phyloP scores from a whole-genome alignment of 768 basidiomycete genomes.

The Mrakia gelida region DNA sequence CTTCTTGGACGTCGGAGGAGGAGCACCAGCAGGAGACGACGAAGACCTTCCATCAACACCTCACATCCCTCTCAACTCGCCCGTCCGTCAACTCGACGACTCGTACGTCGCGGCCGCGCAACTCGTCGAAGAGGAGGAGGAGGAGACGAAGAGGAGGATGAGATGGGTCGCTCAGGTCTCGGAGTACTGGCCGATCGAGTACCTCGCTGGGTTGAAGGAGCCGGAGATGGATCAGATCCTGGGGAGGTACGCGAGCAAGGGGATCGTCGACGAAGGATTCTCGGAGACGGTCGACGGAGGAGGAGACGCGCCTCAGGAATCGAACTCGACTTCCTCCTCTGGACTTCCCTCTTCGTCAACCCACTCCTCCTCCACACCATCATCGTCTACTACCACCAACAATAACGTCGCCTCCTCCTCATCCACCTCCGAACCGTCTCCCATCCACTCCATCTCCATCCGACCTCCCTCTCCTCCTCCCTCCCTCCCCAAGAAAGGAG shows the following conservation, averaged over 20 bases:
- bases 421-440: slow-evolving; percentile 1
- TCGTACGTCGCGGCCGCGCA: neutral
- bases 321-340: neutral
- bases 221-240: slow-evolving; percentile 65
- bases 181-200: slow-evolving; percentile 88
- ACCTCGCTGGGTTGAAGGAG: slow-evolving; percentile 64
- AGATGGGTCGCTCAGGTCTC: slow-evolving; percentile 93
- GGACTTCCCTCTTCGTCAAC: neutral
- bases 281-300: slow-evolving; percentile 10
- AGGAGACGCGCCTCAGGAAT: neutral
- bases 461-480: slow-evolving; percentile 32
- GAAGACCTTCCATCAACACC: slow-evolving; percentile 26
- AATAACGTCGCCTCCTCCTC: neutral
- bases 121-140: slow-evolving; percentile 34
- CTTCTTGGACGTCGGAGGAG: neutral
- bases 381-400: neutral
- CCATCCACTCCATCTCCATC: slow-evolving; percentile 16
- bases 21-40: slow-evolving; percentile 7
- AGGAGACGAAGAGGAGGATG: slow-evolving; percentile 60
- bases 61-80: slow-evolving; percentile 44
- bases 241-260: slow-evolving; percentile 34
- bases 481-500: slow-evolving; percentile 48
- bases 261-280: slow-evolving; percentile 21
- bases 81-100: slow-evolving; percentile 44
- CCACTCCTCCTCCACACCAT: neutral